A percentile compares a stretch with the other conserved stretches of the same genome.
These are phyloP conservation scores for Podila minutissima DNA, from an alignment of 192 early-diverging fungal genomes.

Conservation along the genomic window DNA sequence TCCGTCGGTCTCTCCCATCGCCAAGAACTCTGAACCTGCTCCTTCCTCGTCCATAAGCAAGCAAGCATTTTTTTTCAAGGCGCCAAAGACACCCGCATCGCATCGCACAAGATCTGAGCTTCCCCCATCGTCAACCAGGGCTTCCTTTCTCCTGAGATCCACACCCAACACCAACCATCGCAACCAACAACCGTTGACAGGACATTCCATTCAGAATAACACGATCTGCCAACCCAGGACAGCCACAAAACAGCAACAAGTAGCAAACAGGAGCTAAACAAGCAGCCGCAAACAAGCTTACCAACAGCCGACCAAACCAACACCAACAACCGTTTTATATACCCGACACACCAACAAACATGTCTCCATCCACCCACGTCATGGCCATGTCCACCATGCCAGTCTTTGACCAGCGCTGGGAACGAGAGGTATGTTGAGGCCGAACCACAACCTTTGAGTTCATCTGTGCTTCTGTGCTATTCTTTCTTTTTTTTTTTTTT, in stretches of 20 bases:
- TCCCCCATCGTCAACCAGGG: not conserved
- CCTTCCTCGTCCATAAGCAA: no score
- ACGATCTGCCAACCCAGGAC: constrained; percentile 1
- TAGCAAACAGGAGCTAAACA: constrained; percentile 3
- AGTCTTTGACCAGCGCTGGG: constrained; percentile 25
- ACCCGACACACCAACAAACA: not conserved
- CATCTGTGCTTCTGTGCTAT: no score
- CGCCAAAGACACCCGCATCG: not conserved
- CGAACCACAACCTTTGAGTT: no score
- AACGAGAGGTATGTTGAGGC: constrained; percentile 28
- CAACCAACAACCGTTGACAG: not conserved
- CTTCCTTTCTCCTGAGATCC: not conserved
- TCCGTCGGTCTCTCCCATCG: no score
- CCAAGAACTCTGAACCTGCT: no score
- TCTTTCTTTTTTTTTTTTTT: no score
- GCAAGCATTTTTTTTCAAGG: not conserved
- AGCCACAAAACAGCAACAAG: not conserved
- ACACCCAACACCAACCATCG: constrained; percentile 1
- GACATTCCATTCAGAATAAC: not conserved
- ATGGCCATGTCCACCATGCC: constrained; percentile 20
- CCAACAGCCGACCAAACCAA: constrained; percentile 7
- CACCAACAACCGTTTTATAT: not conserved
- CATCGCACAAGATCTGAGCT: not conserved
- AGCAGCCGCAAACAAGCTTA: not conserved
- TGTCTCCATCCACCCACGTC: constrained; percentile 27